Percentiles rank a stretch among this genome's conserved stretches.
These are phyloP conservation scores for Chaetomium fimeti DNA, from an alignment of 495 filamentous ascomycete species.

Conservation along the genomic window DNA sequence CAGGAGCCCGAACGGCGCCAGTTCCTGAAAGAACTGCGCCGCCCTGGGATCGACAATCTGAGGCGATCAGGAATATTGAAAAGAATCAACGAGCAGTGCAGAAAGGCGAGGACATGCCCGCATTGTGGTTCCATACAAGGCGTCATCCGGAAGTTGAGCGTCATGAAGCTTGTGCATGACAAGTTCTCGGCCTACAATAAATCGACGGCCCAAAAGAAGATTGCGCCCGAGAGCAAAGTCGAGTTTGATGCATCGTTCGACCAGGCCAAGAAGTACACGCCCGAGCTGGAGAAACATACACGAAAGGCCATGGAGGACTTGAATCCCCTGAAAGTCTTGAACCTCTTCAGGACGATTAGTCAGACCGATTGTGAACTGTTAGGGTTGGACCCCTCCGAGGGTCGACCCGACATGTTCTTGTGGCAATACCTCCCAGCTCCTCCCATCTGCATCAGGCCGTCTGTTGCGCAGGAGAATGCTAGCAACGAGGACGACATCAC, in stretches of 20 bases:
- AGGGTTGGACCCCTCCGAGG: constrained; percentile 80
- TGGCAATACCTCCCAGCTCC: constrained; percentile 96
- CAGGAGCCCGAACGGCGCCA: constrained; percentile 68
- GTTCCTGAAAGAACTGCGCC: constrained; percentile 73
- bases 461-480: constrained; percentile 83
- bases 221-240: constrained; percentile 71
- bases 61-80: constrained; percentile 75
- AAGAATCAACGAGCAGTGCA: constrained; percentile 80
- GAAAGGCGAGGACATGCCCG: constrained; percentile 75
- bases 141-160: constrained; percentile 79
- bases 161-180: constrained; percentile 90
- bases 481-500: constrained; percentile 97
- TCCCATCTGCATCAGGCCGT: constrained; percentile 89
- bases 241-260: constrained; percentile 80
- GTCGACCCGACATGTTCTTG: constrained; percentile 92
- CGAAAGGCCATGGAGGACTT: constrained; percentile 91
- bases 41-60: constrained; percentile 82
- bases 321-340: constrained; percentile 82
- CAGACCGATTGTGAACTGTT: constrained; percentile 85
- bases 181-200: constrained; percentile 83
- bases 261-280: constrained; percentile 66
- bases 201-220: constrained; percentile 81
- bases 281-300: constrained; percentile 85
- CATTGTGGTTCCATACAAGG: constrained; percentile 80
- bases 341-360: constrained; percentile 86